These are phyloP conservation scores for Westerdykella sp. DNA, from an alignment of 2,329 filamentous ascomycete genomes.

Conservation along the genomic window DNA sequence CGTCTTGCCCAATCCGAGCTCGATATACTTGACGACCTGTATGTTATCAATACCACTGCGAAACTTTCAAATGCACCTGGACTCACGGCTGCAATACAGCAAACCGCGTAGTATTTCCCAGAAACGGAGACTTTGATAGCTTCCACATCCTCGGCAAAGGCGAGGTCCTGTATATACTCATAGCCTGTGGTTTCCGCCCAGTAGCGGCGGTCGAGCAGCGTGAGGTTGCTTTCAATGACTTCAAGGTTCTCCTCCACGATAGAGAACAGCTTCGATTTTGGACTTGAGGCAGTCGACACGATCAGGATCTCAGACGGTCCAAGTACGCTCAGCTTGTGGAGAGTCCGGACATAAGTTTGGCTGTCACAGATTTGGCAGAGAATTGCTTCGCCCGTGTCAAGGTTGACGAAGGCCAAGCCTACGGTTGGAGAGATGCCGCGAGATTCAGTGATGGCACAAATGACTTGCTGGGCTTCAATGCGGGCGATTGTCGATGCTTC, in stretches of 20 bases:
- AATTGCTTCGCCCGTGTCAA: constrained; percentile 75
- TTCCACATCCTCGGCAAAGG: constrained; percentile 72
- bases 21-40: constrained; percentile 75
- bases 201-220: constrained; percentile 65
- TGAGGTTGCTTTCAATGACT: constrained; percentile 51
- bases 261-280: constrained; percentile 65
- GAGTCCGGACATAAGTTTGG: constrained; percentile 81
- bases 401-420: constrained; percentile 79
- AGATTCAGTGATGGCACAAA: constrained; percentile 86
- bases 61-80: constrained; percentile 47
- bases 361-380: constrained; percentile 90
- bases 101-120: constrained; percentile 81
- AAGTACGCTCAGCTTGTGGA: constrained; percentile 79
- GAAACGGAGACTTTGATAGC: constrained; percentile 71
- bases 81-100: constrained; percentile 77
- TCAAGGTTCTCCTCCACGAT: constrained; percentile 68
- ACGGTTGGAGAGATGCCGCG: constrained; percentile 80
- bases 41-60: constrained; percentile 5
- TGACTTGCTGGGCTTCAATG: constrained; percentile 59
- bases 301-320: constrained; percentile 75
- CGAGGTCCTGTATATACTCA: constrained; percentile 72
- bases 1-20: constrained; percentile 59
- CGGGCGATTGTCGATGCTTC: constrained; percentile 53
- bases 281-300: constrained; percentile 63
- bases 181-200: constrained; percentile 77